Percentiles rank a stretch among this genome's conserved stretches.
Evolutionary conservation across 176 grass and related monocot species (phyloP).

Genomic region (Raddia distichophylla): DNA sequence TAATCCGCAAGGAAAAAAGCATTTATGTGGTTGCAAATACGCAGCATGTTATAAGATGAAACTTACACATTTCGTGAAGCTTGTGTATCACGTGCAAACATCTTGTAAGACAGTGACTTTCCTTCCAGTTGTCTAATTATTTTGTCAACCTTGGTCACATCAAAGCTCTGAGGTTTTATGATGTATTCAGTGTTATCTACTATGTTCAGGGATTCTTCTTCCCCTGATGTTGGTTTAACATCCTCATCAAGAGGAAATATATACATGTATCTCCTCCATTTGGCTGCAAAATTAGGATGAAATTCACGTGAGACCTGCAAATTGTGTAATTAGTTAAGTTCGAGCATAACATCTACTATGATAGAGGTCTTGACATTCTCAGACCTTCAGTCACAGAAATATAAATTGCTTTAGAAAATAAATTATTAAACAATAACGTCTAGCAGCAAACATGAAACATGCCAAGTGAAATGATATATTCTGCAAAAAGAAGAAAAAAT

Average conservation of each 20-base stretch:
- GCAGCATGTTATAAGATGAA: neutral
- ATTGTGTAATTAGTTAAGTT: slow-evolving; percentile 34
- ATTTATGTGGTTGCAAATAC: neutral
- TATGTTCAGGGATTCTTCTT: slow-evolving; percentile 36
- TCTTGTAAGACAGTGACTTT: slow-evolving; percentile 81
- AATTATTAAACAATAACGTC: neutral
- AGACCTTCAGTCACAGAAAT: neutral
- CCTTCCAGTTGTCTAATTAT: slow-evolving; percentile 72
- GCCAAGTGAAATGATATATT: neutral
- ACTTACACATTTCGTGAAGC: slow-evolving; percentile 84
- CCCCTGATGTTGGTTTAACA: slow-evolving; percentile 25
- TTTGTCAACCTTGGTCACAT: slow-evolving; percentile 76
- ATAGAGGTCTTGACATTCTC: slow-evolving; percentile 4
- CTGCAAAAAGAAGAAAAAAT: neutral
- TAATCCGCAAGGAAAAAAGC: neutral
- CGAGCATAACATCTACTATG: neutral
- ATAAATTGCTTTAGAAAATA: neutral
- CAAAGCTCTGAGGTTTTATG: slow-evolving; percentile 61
- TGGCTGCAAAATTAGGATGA: slow-evolving; percentile 96
- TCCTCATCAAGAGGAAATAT: slow-evolving; percentile 80
- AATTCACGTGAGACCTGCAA: slow-evolving; percentile 84
- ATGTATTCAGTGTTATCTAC: slow-evolving; percentile 28
- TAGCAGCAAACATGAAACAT: neutral
- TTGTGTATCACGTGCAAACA: slow-evolving; percentile 92
- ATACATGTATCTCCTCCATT: slow-evolving; percentile 92